phyloP scores from a whole-genome alignment of 495 filamentous ascomycete genomes.

The Neurospora africana region DNA sequence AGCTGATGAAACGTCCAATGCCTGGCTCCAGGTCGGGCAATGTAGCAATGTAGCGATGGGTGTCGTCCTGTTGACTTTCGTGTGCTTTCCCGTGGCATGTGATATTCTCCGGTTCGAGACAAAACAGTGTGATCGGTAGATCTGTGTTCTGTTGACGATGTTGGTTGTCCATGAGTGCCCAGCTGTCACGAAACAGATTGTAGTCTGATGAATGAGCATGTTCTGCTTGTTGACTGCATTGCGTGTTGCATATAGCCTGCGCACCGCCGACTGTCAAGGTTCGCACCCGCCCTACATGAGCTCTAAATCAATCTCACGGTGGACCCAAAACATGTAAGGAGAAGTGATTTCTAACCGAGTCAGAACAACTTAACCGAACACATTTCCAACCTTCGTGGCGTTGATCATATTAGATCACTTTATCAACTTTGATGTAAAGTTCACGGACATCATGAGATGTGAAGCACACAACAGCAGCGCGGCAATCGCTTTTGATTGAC shows the following conservation, averaged over 20 bases:
- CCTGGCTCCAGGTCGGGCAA: background rate
- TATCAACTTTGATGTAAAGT: background rate
- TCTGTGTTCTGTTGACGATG: background rate
- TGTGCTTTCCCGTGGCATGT: background rate
- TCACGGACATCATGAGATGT: background rate
- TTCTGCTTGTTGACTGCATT: background rate
- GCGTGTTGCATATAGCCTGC: background rate
- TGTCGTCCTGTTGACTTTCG: background rate
- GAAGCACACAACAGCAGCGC: background rate
- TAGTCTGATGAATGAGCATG: background rate
- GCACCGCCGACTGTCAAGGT: background rate
- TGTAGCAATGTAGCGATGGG: background rate
- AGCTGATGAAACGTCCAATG: background rate
- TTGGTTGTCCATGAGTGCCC: background rate
- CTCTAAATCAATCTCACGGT: background rate
- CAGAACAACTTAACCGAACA: background rate
- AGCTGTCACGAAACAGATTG: background rate
- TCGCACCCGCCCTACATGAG: background rate
- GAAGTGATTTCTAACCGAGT: background rate
- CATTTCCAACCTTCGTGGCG: background rate
- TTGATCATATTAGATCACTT: background rate
- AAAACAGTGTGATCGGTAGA: background rate
- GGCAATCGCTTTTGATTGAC: background rate
- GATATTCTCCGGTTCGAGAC: background rate
- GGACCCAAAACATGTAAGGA: background rate